Base-by-base conservation (phyloP, 2,329 filamentous ascomycete species). In the Fusarium solani-melongenae region DNA sequence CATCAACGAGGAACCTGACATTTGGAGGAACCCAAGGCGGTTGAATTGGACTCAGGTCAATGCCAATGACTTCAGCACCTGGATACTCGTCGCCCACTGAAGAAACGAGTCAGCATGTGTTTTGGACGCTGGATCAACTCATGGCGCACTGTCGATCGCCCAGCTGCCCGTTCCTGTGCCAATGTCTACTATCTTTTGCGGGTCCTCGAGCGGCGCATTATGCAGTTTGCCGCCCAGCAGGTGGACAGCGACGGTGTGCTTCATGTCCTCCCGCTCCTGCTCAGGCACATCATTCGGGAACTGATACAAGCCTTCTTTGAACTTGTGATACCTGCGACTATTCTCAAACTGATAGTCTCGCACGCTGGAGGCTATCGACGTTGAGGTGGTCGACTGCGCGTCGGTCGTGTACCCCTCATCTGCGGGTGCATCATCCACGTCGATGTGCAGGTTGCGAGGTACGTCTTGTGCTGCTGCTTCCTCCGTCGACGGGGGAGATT, bases 261-360 rank as follows among this genome's bases (percentile, higher is more conserved):
- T 81, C 80, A 83, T 84, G 65, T 83, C 82, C 71, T 86, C 84
- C 24, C 85, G 76, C 68, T 83, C 83, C 70, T 85, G 84, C 69
- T 86, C 85, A 4, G 78, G 72, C n/a, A 85, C 81, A 62, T 86
- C 85, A 66, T 86, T 85, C 17, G 82, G 82, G 63, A 83, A 81
- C 31, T 80, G 77, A 38, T 83, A 83, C 1, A 79, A 71, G 6
- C 84, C 83, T 63, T 84, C 79, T 33, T 82, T 78, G 64, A 82
- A 85, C 66, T 80, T 83, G 72, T 85, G 84, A 38, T 84, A 85
- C 36, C 84, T 80, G 33, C 84, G 78, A 11, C 81, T 82, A 38
- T 85, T 85, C 75, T 85, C 83, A 67, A 83, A 85, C 14, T 80
- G 76, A 70, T 84, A 84, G 63, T 84, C 78, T 67, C 80, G 82